Conservation (phyloP, 805 yeast species). For the Lachancea mirantina region DNA sequence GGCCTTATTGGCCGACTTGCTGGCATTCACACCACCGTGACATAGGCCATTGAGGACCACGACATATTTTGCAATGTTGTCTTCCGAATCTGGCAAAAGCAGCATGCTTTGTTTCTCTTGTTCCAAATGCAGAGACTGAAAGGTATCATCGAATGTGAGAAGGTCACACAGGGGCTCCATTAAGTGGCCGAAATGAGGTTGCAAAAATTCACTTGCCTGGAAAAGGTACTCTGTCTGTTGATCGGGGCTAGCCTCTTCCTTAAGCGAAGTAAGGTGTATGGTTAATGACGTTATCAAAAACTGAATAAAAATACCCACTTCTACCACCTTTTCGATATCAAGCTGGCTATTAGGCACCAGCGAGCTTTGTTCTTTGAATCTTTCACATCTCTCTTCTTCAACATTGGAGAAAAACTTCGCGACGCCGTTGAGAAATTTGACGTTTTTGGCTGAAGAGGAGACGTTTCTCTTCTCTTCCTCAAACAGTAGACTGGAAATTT, state of each 20-base stretch:
- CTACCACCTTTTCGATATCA: slow-evolving; percentile 14
- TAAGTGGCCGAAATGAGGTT: slow-evolving; percentile 20
- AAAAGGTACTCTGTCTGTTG: slow-evolving; percentile 16
- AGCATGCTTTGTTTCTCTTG: slow-evolving; percentile 12
- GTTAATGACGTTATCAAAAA: slow-evolving; percentile 23
- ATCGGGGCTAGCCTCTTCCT: slow-evolving; percentile 8
- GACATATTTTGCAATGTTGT: slow-evolving; percentile 20
- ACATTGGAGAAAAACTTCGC: slow-evolving; percentile 47
- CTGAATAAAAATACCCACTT: slow-evolving; percentile 21
- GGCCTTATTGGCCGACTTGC: slow-evolving; percentile 19
- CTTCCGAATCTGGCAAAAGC: slow-evolving; percentile 19
- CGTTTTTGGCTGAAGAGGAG: slow-evolving; percentile 27
- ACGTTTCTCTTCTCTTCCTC: slow-evolving; percentile 30
- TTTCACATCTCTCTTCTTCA: slow-evolving; percentile 35
- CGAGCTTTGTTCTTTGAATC: slow-evolving; percentile 30
- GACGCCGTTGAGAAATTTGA: slow-evolving; percentile 37
- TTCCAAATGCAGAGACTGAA: slow-evolving; percentile 9
- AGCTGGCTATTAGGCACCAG: slow-evolving; percentile 14
- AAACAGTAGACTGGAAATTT: slow-evolving; percentile 39
- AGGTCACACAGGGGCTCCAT: slow-evolving; percentile 22
- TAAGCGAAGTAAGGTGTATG: slow-evolving; percentile 12
- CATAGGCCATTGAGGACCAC: slow-evolving; percentile 26
- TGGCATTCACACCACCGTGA: slow-evolving; percentile 20
- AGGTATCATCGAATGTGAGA: slow-evolving; percentile 17
- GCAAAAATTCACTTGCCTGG: slow-evolving; percentile 31